Base-by-base conservation (phyloP, 352 stramenopile species). In the Globisporangium ultimum region DNA sequence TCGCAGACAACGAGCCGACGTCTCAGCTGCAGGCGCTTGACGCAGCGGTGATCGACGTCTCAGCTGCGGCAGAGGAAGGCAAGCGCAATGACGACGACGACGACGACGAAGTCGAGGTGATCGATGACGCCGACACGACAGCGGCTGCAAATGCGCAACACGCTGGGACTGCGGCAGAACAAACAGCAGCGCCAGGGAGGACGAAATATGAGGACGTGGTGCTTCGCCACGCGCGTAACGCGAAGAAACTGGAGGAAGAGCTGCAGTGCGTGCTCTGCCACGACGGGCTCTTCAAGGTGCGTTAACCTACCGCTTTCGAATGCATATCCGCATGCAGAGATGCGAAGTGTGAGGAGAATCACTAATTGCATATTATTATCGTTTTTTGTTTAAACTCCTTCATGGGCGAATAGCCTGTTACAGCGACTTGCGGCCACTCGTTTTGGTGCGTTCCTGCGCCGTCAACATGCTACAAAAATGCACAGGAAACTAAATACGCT, bases 221-320 rank as follows among this genome's bases (percentile, higher is more conserved):
- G 47, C 14, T 52, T 15, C 14, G 32, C 1, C 15, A 52, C 17
- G 47, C 20, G 3, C 24, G 47, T 15, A 57, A 14, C 18, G 17
- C 9, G 18, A 21, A 36, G 28, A 50, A 49, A 17, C 43, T 58
- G 17, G 58, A 64, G 3, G 58, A 58, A 18, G 76, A 86, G 43
- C 50, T 86, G 48, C 76, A 84, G 59, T 86, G 76, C 32, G 68
- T 82, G 2, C 68, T 86, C n/a, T 86, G 76, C 40, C 74, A 82
- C 42, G 77, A 80, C 55, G 46, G 64, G 7, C 65, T 86, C 56
- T 80, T 84, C 53, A 83, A 84, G 64, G 75, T 84, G 36, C 32
- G 40, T 10, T 36, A 11, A 4, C 8, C 1, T 17, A 13, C 14
- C 58, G 22, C 18, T 48, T 11, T 40, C 24, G 24, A 28, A 24